phyloP scores from a whole-genome alignment of 306 rosid species.

The Glycyrrhiza uralensis region DNA sequence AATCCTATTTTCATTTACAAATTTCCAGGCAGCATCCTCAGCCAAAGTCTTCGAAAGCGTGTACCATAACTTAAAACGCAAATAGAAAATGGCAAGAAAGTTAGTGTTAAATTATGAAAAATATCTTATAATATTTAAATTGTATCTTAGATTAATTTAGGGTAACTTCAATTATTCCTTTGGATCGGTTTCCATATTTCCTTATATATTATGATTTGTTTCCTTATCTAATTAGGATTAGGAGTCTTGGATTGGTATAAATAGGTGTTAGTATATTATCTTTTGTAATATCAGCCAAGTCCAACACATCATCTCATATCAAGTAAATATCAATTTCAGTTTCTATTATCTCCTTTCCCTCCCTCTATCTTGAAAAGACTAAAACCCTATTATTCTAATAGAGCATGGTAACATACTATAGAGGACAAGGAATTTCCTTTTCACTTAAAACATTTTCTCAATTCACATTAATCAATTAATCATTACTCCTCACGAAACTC shows the following conservation, averaged over 20 bases:
- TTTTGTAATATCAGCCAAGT: too few species aligned
- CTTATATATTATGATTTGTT: not conserved
- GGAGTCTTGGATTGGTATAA: too few species aligned
- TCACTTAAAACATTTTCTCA: too few species aligned
- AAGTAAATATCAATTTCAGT: too few species aligned
- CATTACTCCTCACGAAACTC: too few species aligned
- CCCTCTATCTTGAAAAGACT: too few species aligned
- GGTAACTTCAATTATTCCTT: not conserved
- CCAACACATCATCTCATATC: too few species aligned
- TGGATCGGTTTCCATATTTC: not conserved
- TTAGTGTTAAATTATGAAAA: not conserved
- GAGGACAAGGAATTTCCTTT: too few species aligned
- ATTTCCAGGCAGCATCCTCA: constrained; percentile 89
- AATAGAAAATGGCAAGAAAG: not conserved
- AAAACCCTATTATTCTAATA: too few species aligned
- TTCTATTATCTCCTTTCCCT: too few species aligned
- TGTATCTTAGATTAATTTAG: not conserved
- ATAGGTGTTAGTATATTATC: not conserved
- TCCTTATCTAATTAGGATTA: not conserved
- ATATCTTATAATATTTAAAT: not conserved
- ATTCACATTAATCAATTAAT: too few species aligned
- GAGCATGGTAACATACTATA: not conserved
- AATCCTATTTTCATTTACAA: constrained; percentile 61
- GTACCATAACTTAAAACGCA: constrained; percentile 64
- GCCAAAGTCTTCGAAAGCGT: constrained; percentile 77